phyloP scores from a whole-genome alignment of 1,284 basidiomycete species.

The Ustilago crameri region DNA sequence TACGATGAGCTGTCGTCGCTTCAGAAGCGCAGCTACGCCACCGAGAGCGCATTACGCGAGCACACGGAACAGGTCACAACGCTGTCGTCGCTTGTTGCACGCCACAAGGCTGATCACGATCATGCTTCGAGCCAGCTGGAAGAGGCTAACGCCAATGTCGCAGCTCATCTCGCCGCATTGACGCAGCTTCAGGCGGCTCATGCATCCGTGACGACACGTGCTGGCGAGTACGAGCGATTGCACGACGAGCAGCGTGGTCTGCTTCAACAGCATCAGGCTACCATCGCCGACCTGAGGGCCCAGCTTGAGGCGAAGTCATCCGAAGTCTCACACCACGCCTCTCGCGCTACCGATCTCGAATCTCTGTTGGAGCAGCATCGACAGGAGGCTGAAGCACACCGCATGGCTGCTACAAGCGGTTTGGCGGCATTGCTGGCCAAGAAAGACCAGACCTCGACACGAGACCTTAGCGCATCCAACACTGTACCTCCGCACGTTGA shows the following conservation, averaged over 20 bases:
- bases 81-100: constrained; percentile 80
- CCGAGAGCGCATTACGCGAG: constrained; percentile 81
- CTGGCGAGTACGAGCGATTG: constrained; percentile 82
- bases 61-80: constrained; percentile 80
- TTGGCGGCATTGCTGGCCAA: constrained; percentile 61
- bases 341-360: constrained; percentile 79
- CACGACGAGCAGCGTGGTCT: constrained; percentile 70
- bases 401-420: constrained; percentile 58
- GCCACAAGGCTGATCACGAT: constrained; percentile 82
- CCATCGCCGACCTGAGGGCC: constrained; percentile 80
- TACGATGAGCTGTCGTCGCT: constrained; percentile 79
- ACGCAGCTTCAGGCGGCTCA: constrained; percentile 86
- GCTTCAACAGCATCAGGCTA: constrained; percentile 69
- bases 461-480: constrained; percentile 32
- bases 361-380: constrained; percentile 75
- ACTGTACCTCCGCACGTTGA: constrained; percentile 51
- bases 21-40: constrained; percentile 75
- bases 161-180: constrained; percentile 85
- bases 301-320: constrained; percentile 73
- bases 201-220: constrained; percentile 78
- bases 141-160: constrained; percentile 72
- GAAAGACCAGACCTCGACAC: constrained; percentile 41
- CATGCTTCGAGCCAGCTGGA: constrained; percentile 78
- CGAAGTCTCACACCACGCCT: constrained; percentile 71
- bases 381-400: constrained; percentile 62